Percentiles rank a stretch among this genome's conserved stretches.
phyloP scores from a whole-genome alignment of 1,284 basidiomycete species.

The Apiotrichum brassicae region DNA sequence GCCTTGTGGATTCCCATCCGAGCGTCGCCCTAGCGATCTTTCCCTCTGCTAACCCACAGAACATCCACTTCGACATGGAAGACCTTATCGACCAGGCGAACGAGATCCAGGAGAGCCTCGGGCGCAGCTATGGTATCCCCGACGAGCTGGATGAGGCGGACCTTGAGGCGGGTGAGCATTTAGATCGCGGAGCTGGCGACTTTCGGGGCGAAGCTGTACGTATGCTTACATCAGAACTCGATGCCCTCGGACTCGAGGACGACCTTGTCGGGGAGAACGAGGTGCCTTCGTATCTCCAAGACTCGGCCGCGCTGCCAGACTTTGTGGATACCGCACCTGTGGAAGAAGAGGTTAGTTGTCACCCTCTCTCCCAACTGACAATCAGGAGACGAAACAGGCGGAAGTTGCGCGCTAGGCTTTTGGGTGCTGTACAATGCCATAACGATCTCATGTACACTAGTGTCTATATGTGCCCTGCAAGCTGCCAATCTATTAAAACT shows the following conservation, averaged over 20 bases:
- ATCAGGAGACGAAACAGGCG: conserved; percentile 11
- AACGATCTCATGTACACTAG: conserved; percentile 2
- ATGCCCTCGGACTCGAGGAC: conserved; percentile 72
- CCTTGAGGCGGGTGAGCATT: conserved; percentile 75
- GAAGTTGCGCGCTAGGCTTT: conserved; percentile 26
- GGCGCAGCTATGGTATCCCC: conserved; percentile 89
- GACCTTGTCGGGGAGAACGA: conserved; percentile 67
- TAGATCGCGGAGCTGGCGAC: not conserved
- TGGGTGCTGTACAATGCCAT: conserved; percentile 1
- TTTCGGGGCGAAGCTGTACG: no score
- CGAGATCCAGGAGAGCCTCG: conserved; percentile 92
- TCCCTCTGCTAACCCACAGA: conserved; percentile 54
- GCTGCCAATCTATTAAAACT: conserved; percentile 21
- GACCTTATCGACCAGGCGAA: conserved; percentile 95
- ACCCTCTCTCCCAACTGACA: not conserved
- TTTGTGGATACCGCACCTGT: conserved; percentile 77
- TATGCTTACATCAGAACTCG: conserved; percentile 64
- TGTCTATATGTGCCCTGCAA: not conserved
- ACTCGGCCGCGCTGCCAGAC: conserved; percentile 78
- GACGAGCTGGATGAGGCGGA: conserved; percentile 98
- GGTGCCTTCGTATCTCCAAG: conserved; percentile 73
- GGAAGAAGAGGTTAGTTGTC: conserved; percentile 35
- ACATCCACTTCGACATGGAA: conserved; percentile 95
- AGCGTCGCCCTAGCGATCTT: no score
- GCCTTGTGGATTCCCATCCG: no score